phyloP scores from a whole-genome alignment of 768 basidiomycete genomes.

The Leccinellum luteum region DNA sequence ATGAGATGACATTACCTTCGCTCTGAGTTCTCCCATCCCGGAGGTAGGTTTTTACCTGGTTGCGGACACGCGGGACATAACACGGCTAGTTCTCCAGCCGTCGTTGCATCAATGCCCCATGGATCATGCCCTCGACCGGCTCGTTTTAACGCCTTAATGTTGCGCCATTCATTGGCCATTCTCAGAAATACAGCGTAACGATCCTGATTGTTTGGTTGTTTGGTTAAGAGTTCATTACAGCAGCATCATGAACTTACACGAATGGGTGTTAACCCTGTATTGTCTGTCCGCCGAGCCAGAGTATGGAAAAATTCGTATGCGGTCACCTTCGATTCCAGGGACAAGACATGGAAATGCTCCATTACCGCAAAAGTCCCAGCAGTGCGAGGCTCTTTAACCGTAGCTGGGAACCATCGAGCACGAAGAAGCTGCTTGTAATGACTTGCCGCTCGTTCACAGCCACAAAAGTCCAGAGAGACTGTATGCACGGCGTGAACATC shows the following conservation, averaged over 20 bases:
- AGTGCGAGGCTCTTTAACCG: no score
- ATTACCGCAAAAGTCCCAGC: no score
- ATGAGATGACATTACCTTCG: background rate
- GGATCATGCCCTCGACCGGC: background rate
- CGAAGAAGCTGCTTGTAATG: no score
- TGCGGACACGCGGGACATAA: background rate
- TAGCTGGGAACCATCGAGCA: no score
- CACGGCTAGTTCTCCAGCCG: background rate
- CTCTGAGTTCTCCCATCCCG: background rate
- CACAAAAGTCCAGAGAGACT: no score
- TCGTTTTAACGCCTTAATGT: constrained; percentile 17
- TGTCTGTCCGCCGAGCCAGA: background rate
- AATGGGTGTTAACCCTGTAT: background rate
- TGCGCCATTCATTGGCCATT: constrained; percentile 19
- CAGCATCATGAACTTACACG: background rate
- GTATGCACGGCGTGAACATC: no score
- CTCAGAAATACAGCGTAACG: constrained; percentile 14
- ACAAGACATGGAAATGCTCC: no score
- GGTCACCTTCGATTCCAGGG: background rate
- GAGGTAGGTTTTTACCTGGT: background rate
- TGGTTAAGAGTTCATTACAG: background rate
- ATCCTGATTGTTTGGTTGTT: background rate
- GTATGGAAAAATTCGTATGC: background rate
- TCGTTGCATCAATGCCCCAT: background rate
- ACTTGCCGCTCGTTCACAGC: no score